phyloP scores from a whole-genome alignment of 345 rosid genomes.

The Eucalyptus coolabah region DNA sequence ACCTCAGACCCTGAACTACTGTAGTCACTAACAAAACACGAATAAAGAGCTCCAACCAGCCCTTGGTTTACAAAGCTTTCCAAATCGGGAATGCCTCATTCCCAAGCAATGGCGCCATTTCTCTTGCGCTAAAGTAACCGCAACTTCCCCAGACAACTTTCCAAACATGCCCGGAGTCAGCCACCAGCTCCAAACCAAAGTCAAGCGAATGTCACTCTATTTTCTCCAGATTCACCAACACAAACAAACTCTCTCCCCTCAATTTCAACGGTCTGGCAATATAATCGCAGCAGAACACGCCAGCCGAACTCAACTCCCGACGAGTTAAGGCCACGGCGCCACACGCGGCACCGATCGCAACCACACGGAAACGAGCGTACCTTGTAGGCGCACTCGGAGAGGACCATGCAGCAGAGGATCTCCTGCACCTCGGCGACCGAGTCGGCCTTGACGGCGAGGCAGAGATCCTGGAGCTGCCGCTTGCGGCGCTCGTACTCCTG shows the following conservation, averaged over 20 bases:
- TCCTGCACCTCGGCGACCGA: constrained; percentile 82
- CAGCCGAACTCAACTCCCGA: not conserved
- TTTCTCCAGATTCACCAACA: not conserved
- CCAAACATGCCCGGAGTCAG: not conserved
- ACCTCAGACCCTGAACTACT: not conserved
- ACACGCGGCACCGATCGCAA: not conserved
- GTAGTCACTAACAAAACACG: not conserved
- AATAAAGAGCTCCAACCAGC: not conserved
- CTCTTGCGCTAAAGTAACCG: not conserved
- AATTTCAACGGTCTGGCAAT: not conserved
- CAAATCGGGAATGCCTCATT: not conserved
- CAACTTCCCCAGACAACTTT: not conserved
- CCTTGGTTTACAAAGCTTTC: not conserved
- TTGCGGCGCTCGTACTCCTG: constrained; percentile 63
- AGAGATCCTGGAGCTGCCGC: constrained; percentile 71
- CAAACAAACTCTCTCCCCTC: not conserved
- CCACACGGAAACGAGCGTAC: constrained; percentile 4
- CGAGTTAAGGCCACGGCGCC: not conserved
- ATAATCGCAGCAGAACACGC: not conserved
- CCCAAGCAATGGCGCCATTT: not conserved
- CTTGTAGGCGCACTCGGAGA: constrained; percentile 94
- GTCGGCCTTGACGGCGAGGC: constrained; percentile 67
- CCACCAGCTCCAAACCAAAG: not conserved
- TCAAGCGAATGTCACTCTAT: not conserved
- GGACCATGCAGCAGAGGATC: constrained; percentile 94